Percentiles rank a stretch among this genome's conserved stretches.
Conservation (phyloP, 2,329 filamentous ascomycete species). For the Diaporthe vexans region DNA sequence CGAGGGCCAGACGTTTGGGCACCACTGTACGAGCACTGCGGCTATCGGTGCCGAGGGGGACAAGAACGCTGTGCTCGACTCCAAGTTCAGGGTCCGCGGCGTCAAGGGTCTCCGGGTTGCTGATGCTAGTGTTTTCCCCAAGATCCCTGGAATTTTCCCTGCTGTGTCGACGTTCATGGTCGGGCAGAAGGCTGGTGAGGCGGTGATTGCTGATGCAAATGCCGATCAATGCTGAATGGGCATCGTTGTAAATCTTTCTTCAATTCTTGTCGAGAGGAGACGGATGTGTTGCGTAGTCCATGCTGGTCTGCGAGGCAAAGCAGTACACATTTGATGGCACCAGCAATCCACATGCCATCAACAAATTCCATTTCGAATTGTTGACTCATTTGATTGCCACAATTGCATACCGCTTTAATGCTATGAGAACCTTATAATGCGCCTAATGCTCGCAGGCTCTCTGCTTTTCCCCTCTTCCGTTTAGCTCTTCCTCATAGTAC, state of each 20-base stretch:
- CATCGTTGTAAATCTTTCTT: background rate
- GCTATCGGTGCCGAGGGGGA: conserved; percentile 67
- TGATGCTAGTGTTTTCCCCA: conserved; percentile 68
- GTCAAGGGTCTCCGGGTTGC: conserved; percentile 67
- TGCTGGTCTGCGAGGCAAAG: background rate
- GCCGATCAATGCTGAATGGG: background rate
- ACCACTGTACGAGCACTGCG: conserved; percentile 68
- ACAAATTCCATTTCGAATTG: no score
- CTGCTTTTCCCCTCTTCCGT: no score
- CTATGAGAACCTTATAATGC: no score
- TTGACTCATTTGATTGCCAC: no score
- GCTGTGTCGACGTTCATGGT: conserved; percentile 69
- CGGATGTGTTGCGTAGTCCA: background rate
- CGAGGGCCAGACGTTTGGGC: conserved; percentile 63
- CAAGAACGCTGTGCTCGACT: conserved; percentile 66
- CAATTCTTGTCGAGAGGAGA: background rate
- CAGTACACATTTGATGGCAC: no score
- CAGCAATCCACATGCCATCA: no score
- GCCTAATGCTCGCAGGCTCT: no score
- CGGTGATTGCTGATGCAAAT: conserved; percentile 56
- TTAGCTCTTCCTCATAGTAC: no score
- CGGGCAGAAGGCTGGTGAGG: conserved; percentile 73
- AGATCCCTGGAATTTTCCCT: conserved; percentile 63
- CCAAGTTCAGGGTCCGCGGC: conserved; percentile 66
- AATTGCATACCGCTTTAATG: no score